Evolutionary conservation across 805 yeast species (phyloP).

Genomic region (Candida vaughaniae): DNA sequence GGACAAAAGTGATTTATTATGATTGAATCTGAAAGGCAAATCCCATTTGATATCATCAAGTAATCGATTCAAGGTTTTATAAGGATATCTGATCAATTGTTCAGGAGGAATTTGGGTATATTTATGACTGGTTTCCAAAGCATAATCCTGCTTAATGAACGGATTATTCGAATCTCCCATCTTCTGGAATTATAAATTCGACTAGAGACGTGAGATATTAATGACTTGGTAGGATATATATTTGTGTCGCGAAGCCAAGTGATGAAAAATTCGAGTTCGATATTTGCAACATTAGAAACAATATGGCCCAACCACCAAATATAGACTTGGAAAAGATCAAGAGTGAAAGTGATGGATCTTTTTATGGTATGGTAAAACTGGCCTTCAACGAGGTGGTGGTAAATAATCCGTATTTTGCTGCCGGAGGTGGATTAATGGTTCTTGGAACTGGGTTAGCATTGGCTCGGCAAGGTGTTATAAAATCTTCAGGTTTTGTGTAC

Average conservation of each 20-base stretch:
- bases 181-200: no score
- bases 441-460: slow-evolving; percentile 87
- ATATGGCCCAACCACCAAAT: slow-evolving; percentile 8
- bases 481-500: slow-evolving; percentile 66
- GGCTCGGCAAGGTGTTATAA: slow-evolving; percentile 64
- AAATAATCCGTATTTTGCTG: slow-evolving; percentile 93
- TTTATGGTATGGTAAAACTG: slow-evolving; percentile 23
- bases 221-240: no score
- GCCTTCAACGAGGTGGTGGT: slow-evolving; percentile 55
- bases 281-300: no score
- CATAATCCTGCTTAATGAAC: slow-evolving; percentile 13
- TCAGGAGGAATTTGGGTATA: slow-evolving; percentile 11
- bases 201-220: no score
- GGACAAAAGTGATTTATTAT: slow-evolving; percentile 22
- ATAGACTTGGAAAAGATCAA: slow-evolving; percentile 38
- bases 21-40: slow-evolving; percentile 17
- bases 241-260: no score
- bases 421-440: slow-evolving; percentile 97
- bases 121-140: slow-evolving; percentile 7
- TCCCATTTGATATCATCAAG: slow-evolving; percentile 58
- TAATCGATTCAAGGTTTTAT: slow-evolving; percentile 67
- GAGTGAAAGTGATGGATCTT: slow-evolving; percentile 37
- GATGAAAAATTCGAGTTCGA: no score
- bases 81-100: slow-evolving; percentile 25
- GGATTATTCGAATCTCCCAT: slow-evolving; percentile 10